Evolutionary conservation across 2,329 filamentous ascomycete species (phyloP).

Genomic region (Colletotrichum lindemuthianum): DNA sequence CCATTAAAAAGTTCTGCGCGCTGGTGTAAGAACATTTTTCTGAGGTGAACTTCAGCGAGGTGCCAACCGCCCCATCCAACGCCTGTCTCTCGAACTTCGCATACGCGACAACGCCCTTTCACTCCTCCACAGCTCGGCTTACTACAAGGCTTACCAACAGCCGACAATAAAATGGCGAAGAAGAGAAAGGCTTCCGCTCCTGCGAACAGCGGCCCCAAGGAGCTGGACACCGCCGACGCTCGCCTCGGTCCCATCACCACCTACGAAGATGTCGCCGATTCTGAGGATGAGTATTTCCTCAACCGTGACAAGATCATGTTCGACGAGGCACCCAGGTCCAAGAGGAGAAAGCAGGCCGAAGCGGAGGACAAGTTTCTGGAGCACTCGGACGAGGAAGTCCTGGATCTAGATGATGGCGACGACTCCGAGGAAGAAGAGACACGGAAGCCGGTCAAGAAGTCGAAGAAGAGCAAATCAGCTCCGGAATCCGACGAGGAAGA

Average conservation of each 20-base stretch:
- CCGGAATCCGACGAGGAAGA: conserved; percentile 50
- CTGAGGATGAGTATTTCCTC: conserved; percentile 92
- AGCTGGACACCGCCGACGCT: conserved; percentile 66
- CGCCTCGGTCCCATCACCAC: conserved; percentile 70
- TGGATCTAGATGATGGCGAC: conserved; percentile 57
- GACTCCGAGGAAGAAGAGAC: conserved; percentile 52
- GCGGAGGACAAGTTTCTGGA: conserved; percentile 73
- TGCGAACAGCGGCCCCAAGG: conserved; percentile 61
- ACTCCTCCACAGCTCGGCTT: background rate
- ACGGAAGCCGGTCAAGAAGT: conserved; percentile 50
- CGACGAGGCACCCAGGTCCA: conserved; percentile 81
- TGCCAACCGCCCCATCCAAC: conserved; percentile 10
- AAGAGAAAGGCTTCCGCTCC: conserved; percentile 76
- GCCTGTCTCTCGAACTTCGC: background rate
- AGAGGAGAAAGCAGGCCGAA: conserved; percentile 76
- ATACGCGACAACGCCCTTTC: conserved; percentile 8
- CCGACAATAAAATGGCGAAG: conserved; percentile 58
- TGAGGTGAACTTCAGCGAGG: background rate
- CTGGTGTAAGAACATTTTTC: conserved; percentile 33
- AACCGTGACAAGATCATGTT: conserved; percentile 87
- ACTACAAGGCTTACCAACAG: background rate
- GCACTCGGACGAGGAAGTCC: conserved; percentile 70
- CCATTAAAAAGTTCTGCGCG: conserved; percentile 38
- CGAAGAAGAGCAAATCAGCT: conserved; percentile 31
- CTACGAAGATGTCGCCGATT: conserved; percentile 89